Base-by-base conservation (phyloP, 768 basidiomycete genomes). In the Tremella yokohamensis region DNA sequence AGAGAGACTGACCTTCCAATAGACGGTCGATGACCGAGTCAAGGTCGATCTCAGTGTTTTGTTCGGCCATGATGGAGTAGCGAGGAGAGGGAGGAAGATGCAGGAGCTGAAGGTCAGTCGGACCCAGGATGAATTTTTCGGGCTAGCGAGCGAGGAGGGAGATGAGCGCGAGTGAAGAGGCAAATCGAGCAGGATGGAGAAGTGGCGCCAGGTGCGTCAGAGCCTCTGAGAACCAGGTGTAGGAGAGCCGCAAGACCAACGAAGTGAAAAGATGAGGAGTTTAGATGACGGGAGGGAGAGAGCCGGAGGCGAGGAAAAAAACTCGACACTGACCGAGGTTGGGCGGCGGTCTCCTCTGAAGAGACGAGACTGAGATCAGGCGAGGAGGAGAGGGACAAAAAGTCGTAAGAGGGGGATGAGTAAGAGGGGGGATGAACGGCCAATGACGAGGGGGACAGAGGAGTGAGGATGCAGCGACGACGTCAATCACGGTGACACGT, bases 21-120 rank as follows among this genome's bases (percentile, higher is more conserved):
- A 98, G 83, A 61, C 92, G 84, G 85, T 97, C 94, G 75, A 99
- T 98, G 82, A 99, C 91, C 78, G 91, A 93, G 83, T 99, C 94
- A 62, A 98, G 84, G 84, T 99, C 94, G 80, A 99, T 94, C 78
- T 97, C 94, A 75, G 87, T 72, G 15, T 70, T 67, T 63, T 58
- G 65, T 40, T 75, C 74, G 18, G 72, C 72, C 73, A 75, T 76
- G 25, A 29, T 66, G 54, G 29, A 19, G 18, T 16, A 39, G 15
- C 42, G n/a, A 45, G 22, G 15, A 6, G 15, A 16, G 22, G 42
- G 22, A 45, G n/a, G 42, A 16, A 15, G 42, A 16, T 16, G 47
- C 2, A 55, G 29, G 53, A 40, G 37, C 19, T 18, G 18, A 18
- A 8, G 34, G 49, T n/a, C n/a, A 42, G 44, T 15, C 45, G 47